Percentiles rank a stretch among this genome's conserved stretches.
Conservation (phyloP, 2,329 filamentous ascomycete species). For the Trichophyton equinum region DNA sequence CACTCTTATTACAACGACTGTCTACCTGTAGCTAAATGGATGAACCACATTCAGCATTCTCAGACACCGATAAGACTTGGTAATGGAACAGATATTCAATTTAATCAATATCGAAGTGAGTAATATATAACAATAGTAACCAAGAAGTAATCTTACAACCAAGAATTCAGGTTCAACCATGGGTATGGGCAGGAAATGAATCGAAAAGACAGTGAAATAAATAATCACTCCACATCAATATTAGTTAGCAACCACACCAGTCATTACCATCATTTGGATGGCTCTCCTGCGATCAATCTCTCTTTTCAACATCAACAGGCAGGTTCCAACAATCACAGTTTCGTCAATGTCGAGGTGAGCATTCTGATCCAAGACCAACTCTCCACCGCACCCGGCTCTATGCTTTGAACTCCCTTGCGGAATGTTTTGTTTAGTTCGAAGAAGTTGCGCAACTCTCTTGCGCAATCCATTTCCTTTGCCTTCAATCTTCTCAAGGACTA, state of each 20-base stretch:
- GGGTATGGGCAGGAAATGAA: background rate
- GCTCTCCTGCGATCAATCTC: slow-evolving; percentile 48
- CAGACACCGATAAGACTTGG: background rate
- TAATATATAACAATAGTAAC: background rate
- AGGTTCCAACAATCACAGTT: slow-evolving; percentile 44
- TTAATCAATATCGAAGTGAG: background rate
- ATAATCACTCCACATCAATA: too few relatives aligned
- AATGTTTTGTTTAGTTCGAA: slow-evolving; percentile 30
- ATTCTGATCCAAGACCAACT: slow-evolving; percentile 42
- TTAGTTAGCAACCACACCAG: background rate
- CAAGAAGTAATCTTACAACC: too few relatives aligned
- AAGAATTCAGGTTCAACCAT: background rate
- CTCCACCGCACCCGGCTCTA: slow-evolving; percentile 32
- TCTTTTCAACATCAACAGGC: slow-evolving; percentile 51
- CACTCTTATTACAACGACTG: too few relatives aligned
- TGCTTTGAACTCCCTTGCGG: slow-evolving; percentile 26
- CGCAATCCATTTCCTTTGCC: background rate
- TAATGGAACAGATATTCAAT: background rate
- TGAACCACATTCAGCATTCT: too few relatives aligned
- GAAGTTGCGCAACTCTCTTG: slow-evolving; percentile 27
- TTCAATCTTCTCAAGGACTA: slow-evolving; percentile 18
- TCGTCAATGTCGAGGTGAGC: slow-evolving; percentile 28
- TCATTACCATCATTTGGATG: slow-evolving; percentile 36
- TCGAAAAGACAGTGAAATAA: background rate
- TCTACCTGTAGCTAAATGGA: too few relatives aligned